Percentiles rank a stretch among this genome's conserved stretches.
phyloP scores from a whole-genome alignment of 2,329 filamentous ascomycete genomes.

The Xylaria sp. region DNA sequence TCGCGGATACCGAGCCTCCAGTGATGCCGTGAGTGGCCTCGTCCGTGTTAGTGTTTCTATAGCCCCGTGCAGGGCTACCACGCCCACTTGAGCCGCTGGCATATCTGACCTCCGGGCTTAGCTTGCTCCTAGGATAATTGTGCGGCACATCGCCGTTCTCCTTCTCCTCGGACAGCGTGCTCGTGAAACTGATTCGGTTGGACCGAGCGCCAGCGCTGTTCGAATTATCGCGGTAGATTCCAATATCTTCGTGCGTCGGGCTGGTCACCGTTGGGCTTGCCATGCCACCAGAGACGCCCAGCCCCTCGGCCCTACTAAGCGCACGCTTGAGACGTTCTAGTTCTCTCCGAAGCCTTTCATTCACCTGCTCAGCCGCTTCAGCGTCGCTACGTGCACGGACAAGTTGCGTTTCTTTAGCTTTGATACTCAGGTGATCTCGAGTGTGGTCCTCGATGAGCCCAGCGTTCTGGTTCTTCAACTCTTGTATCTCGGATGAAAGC shows the following conservation, averaged over 20 bases:
- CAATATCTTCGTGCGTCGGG: conserved; percentile 67
- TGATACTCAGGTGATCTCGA: conserved; percentile 92
- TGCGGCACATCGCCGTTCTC: conserved; percentile 70
- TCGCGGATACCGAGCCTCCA: conserved; percentile 35
- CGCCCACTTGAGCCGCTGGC: conserved; percentile 67
- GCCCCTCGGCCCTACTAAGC: conserved; percentile 69
- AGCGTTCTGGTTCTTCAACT: conserved; percentile 96
- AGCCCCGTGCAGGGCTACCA: conserved; percentile 69
- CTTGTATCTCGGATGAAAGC: conserved; percentile 86
- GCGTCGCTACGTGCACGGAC: conserved; percentile 91
- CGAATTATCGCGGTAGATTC: conserved; percentile 67
- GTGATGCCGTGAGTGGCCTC: conserved; percentile 40
- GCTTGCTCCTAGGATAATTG: conserved; percentile 60
- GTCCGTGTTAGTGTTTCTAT: conserved; percentile 54
- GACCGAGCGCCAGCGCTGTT: conserved; percentile 52
- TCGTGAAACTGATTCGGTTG: conserved; percentile 71
- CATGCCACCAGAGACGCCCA: conserved; percentile 54
- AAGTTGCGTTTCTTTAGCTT: conserved; percentile 97
- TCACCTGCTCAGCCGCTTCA: conserved; percentile 86
- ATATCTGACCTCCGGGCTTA: conserved; percentile 66
- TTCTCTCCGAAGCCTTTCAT: conserved; percentile 85
- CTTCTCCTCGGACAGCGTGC: conserved; percentile 78
- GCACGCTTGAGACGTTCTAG: conserved; percentile 94
- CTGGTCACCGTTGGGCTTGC: conserved; percentile 60
- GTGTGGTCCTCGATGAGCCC: conserved; percentile 98